phyloP scores from a whole-genome alignment of 257 asterid genomes.

The Solanum chmielewskii region DNA sequence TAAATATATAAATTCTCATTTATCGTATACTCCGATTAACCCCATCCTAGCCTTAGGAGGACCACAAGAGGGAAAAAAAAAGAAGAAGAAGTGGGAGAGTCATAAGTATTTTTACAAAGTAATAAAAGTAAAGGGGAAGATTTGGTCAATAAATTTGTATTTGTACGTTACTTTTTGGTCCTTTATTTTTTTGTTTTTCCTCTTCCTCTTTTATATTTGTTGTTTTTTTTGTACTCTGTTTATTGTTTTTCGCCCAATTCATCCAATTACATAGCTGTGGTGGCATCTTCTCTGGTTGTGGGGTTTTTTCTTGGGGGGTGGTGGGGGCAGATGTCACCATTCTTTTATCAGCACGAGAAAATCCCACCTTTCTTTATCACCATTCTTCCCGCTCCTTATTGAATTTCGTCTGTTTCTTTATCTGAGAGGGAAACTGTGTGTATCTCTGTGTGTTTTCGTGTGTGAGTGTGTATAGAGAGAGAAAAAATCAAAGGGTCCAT shows the following conservation, averaged over 20 bases:
- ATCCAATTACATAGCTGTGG: constrained; percentile 6
- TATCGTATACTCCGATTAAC: neutral
- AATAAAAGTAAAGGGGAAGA: neutral
- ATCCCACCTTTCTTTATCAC: constrained; percentile 18
- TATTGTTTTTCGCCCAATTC: neutral
- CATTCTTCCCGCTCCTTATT: constrained; percentile 70
- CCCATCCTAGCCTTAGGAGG: neutral
- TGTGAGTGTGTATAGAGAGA: neutral
- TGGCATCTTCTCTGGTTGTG: constrained; percentile 19
- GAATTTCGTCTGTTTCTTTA: constrained; percentile 31
- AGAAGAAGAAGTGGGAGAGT: neutral
- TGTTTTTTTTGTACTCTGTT: neutral
- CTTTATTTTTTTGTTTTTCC: neutral
- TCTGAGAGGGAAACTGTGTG: constrained; percentile 28
- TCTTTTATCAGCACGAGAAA: constrained; percentile 55
- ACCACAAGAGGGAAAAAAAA: neutral
- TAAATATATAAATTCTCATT: neutral
- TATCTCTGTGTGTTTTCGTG: constrained; percentile 10
- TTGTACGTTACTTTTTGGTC: constrained; percentile 22
- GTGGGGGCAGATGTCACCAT: constrained; percentile 6
- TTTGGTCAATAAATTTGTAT: neutral
- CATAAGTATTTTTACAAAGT: neutral
- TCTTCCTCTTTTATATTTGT: neutral
- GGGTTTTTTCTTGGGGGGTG: constrained; percentile 12
- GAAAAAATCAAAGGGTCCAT: neutral